phyloP scores from a whole-genome alignment of 179 eudicot genomes.

The Spinacia oleracea region DNA sequence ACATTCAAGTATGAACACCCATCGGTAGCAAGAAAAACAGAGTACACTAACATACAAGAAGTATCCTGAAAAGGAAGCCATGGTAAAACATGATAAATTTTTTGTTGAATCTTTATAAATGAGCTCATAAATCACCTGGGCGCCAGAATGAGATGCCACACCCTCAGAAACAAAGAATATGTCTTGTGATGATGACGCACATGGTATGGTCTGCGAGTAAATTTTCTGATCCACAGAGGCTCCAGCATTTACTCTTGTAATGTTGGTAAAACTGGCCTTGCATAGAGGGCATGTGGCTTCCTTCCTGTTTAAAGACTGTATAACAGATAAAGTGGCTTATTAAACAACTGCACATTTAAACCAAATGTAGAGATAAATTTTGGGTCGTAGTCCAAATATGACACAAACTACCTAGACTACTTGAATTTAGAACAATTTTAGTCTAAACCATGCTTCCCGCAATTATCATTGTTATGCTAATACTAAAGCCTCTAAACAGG shows the following conservation, averaged over 20 bases:
- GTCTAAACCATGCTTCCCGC: background rate
- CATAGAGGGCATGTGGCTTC: conserved; percentile 82
- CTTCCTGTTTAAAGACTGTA: conserved; percentile 55
- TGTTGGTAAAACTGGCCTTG: conserved; percentile 59
- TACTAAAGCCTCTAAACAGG: background rate
- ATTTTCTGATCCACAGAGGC: conserved; percentile 70
- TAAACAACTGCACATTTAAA: background rate
- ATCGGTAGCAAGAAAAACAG: background rate
- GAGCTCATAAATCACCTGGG: conserved; percentile 38
- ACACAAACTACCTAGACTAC: background rate
- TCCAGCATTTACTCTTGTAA: conserved; percentile 66
- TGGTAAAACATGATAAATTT: background rate
- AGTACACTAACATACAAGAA: background rate
- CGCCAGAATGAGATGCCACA: conserved; percentile 23
- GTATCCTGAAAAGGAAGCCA: background rate
- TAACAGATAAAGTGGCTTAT: conserved; percentile 13
- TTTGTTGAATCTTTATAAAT: background rate
- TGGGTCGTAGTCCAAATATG: background rate
- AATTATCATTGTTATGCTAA: background rate
- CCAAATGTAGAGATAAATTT: background rate
- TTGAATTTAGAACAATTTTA: background rate
- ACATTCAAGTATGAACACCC: background rate
- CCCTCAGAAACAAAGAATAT: conserved; percentile 55
- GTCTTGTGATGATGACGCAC: conserved; percentile 44
- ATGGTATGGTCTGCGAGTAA: conserved; percentile 77